Base-by-base conservation (phyloP, 1,284 basidiomycete species). In the Phylloporus sp. region DNA sequence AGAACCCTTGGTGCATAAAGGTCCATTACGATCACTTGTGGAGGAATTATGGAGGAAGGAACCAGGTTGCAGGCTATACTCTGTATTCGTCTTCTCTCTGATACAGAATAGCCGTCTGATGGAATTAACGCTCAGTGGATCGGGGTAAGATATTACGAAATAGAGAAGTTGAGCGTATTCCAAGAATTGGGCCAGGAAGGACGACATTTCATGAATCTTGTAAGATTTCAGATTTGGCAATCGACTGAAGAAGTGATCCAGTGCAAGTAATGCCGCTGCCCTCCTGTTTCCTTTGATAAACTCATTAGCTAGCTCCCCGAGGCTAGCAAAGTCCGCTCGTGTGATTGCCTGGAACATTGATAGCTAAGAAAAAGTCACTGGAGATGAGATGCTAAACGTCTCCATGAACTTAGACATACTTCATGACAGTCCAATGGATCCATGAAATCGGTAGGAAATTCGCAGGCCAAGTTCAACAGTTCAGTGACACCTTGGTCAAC, bases 41-140 rank as follows among this genome's bases (percentile, higher is more conserved):
- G 67, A 74, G 5, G 53, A 67, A 12, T 49, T 58, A 3, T 78
- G 66, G 55, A 78, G 78, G 63, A 79, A 77, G 5, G 81, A 77
- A 0, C 71, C 75, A 6, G 53, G 58, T 1, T 64, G 71, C 20
- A 84, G 45, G 3, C 71, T 5, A 63, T 79, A 77, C n/a, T 75
- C 71, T 3, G 77, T 74, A 60, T 78, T 74, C 3, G 73, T 71
- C 15, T 75, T 69, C 8, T 71, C 67, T 8, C 67, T 68, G 37
- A 87, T 80, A 10, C 80, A 80, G 65, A 88, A 85, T 3, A 88
- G 64, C 52, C 72, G 80, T 47, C 70, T 78, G 29, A 83, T 72
- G 0, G 67, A 69, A 0, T 62, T n/a, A 39, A 66, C 64, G 0
- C 70, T 52, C 59, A 77, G 72, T 6, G 82, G 81, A 55, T 83